Evolutionary conservation across 2,329 filamentous ascomycete species (phyloP), one percentile per base, ranked within the genome.

Genomic region (Nothopassalora personata): DNA sequence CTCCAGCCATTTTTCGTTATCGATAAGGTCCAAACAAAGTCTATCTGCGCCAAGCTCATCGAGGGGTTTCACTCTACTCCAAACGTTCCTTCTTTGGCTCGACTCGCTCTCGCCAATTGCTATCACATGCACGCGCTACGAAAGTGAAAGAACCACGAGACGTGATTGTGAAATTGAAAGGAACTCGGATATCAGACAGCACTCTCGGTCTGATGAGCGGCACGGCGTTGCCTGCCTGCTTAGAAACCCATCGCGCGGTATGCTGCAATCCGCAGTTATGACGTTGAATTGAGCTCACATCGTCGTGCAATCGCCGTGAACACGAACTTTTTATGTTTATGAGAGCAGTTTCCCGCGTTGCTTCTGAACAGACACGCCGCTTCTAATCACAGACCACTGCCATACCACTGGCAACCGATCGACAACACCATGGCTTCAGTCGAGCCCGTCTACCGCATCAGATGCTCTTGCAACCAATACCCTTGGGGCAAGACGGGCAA

Each of bases 401-500:
- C 46, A 28, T 19, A 28, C 19, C 19, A 49, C 13, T 28, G 19
- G 28, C 36, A n/a, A 43, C 39, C 30, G 19, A 49, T 28, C 46
- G 19, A 28, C 9, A 43, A 43, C 39, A n/a, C 15, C 39, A 83
- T 82, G 80, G 72, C 76, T n/a, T 54, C 58, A 34, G n/a, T 68
- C 36, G 74, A 80, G 45, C 77, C 78, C 57, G 76, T 83, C 10
- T 75, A 84, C 58, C 80, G 83, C 66, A 68, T 85, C 27, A 78
- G 78, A 65, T 84, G 81, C 66, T 73, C 75, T 47, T 81, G 80
- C 70, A 84, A 84, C 70, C 75, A 86, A 65, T 90, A 90, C 64
- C 79, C 82, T 10, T 91, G 88, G 87, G 89, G 88, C 2, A 88
- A 85, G 70, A 79, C 82, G 66, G 88, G 88, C 30, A 80, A 78